Evolutionary conservation across 768 basidiomycete genomes (phyloP).

Genomic region (Coprinellus aureogranulatus): DNA sequence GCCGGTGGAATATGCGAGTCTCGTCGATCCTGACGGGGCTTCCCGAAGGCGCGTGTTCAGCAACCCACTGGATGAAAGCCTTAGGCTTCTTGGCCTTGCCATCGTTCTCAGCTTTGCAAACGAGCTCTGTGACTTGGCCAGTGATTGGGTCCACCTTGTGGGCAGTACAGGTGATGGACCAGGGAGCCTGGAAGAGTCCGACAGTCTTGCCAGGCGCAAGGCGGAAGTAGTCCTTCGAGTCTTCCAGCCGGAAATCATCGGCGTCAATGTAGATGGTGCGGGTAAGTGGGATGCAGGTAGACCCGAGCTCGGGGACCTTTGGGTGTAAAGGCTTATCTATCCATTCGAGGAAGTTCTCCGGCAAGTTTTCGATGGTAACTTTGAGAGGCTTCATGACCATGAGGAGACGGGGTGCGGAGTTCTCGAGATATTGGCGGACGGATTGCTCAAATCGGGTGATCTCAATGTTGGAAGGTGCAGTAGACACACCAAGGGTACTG

Average conservation of each 20-base stretch:
- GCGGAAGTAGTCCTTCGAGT: slow-evolving; percentile 94
- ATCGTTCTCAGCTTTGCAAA: slow-evolving; percentile 74
- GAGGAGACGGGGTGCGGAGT: slow-evolving; percentile 79
- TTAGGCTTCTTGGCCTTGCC: slow-evolving; percentile 75
- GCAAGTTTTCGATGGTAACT: slow-evolving; percentile 86
- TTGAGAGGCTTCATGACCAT: slow-evolving; percentile 91
- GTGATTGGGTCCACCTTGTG: slow-evolving; percentile 73
- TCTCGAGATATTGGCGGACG: slow-evolving; percentile 87
- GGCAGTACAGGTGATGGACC: slow-evolving; percentile 90
- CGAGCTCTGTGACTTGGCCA: slow-evolving; percentile 75
- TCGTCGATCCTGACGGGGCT: slow-evolving; percentile 87
- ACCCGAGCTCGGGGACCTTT: slow-evolving; percentile 86
- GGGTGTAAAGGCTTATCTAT: slow-evolving; percentile 93
- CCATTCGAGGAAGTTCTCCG: slow-evolving; percentile 78
- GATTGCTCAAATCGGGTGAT: slow-evolving; percentile 86
- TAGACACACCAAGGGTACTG: slow-evolving; percentile 91
- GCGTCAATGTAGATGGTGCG: slow-evolving; percentile 87
- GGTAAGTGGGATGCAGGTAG: slow-evolving; percentile 79
- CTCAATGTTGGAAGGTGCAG: slow-evolving; percentile 78
- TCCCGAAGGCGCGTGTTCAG: slow-evolving; percentile 71
- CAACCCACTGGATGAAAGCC: slow-evolving; percentile 96
- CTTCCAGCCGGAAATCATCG: slow-evolving; percentile 89
- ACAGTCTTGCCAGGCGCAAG: slow-evolving; percentile 97
- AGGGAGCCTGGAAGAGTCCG: slow-evolving; percentile 89
- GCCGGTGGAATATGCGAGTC: slow-evolving; percentile 84